Evolutionary conservation across 805 yeast genomes (phyloP), one percentile per base, ranked within the genome.

Genomic region (Yarrowia deformans): DNA sequence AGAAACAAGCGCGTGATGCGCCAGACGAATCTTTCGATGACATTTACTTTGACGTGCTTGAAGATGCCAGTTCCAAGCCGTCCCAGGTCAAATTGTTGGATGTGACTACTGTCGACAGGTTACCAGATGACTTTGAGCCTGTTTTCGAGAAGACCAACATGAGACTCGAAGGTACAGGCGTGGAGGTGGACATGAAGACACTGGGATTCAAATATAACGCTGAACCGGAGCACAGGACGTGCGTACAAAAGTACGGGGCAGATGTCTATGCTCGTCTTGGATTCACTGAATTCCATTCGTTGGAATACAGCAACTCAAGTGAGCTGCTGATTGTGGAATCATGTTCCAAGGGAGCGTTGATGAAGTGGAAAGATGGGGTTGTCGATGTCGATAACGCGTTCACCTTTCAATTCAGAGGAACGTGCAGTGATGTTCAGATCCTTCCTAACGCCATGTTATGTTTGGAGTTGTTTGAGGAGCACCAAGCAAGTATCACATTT

Each of bases 401-500:
- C 42, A 6, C 35, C 3, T 52, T 52, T n/a, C 39, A 52, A 29
- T 52, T 52, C 35, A 2, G n/a, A 2, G 56, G 56, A 3, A 52
- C 42, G 9, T 52, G 56, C 56, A 52, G 56, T 35, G 56, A 52
- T 35, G 56, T 52, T 18, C 42, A 52, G 56, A 29, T 35, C 23
- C 13, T 52, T 32, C 42, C 56, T 16, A 35, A 35, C 13, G 42
- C 42, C 29, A 34, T 52, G 56, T 12, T 34, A 16, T 34, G 40
- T 18, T 32, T 52, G 12, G 56, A 52, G 42, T 16, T 52, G 10
- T 35, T 16, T 18, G 56, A 52, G n/a, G 42, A 52, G n/a, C 42
- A 34, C 6, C 42, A 35, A n/a, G 56, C 56, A 10, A 52, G 29
- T 12, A 52, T 52, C 40, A 52, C 12, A 2, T 52, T 35, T 18